Base-by-base conservation (phyloP, 805 yeast species). In the Maudiozyma saulgeensis region DNA sequence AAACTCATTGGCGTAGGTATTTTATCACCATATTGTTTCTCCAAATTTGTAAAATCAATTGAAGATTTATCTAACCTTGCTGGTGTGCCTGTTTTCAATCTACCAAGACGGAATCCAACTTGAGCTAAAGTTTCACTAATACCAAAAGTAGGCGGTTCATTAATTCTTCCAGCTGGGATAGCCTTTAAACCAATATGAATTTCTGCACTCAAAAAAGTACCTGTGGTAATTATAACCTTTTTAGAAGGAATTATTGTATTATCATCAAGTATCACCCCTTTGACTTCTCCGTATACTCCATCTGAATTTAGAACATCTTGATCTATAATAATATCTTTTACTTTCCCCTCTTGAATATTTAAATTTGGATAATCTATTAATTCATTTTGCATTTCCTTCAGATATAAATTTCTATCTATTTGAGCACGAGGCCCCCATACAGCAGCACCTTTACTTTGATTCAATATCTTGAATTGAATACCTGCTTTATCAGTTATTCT, bases 371-470 rank as follows among this genome's bases (percentile, higher is more conserved):
- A 82, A 52, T 68, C 64, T 40, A 67, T 62, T 21, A 93, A 71
- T 49, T 73, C 81, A 2, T 67, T 58, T 61, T 87, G 96, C 97
- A 93, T 89, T 59, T 86, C 89, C 15, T 64, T 60, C 57, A 84
- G 69, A 63, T 93, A 93, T 1, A 91, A 74, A 43, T 78, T 71
- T 54, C 99, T 72, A 66, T 93, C 99, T 31, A 93, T 91, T 68
- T 93, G 99, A 0, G 96, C 96, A 51, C 99, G 70, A 7, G 96
- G 97, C 0, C 99, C 98, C 87, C 97, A 95, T 1, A 91, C 98
- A 0, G 99, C 99, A n/a, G 70, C 66, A 2, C 99, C 99, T 55
- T 88, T 78, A 1, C 95, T 84, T 43, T 82, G 74, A 64, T 93
- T 93, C 53, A 93, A 72, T 53, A 87, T 81, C 60, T 87, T 88